Base-by-base conservation (phyloP, 371 early-diverging fungal species). In the Mortierella sp. region DNA sequence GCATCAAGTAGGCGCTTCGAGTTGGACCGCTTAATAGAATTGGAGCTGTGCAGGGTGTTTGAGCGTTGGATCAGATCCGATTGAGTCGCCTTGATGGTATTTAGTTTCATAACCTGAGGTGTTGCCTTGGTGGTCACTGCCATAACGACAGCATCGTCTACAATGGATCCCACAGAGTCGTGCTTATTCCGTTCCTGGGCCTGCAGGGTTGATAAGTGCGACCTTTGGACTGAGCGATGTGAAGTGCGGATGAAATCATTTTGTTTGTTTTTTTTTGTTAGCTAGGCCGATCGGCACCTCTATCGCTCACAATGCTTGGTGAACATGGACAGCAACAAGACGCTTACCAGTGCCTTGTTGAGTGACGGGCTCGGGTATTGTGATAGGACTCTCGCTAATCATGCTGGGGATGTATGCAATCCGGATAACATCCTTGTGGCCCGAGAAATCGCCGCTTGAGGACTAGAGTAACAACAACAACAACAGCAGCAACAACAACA, bases 401-500 rank as follows among this genome's bases (percentile, higher is more conserved):
- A 79, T 66, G 56, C 79, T 79, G 26, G 79, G 79, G 23, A 79
- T 79, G 28, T 79, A 79, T 16, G 79, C 79, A 44, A 79, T 79
- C 28, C 65, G 65, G 60, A 79, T 79, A 29, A 79, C 73, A 47
- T 79, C 79, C 68, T 67, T 67, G 56, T 66, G 55, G 56, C 76
- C 76, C 4, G 29, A 58, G 45, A 67, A 60, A 14, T 69, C 75
- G 16, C 62, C 62, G 50, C 53, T 57, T 1, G 66, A 6, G 43
- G 58, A 58, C 75, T 69, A 65, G 15, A 15, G 19, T 4, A 21
- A 21, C 11, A n/a, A 52, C 46, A 26, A 21, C 21, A 50, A 62
- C 51, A 28, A 16, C 46, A 52, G 26, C 45, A 46, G 26, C 1
- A 14, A 19, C 16, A 28, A 29, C 25, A 28, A 26, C 25, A 14